These are phyloP conservation scores for Aspergillus sclerotioniger DNA, from an alignment of 495 filamentous ascomycete genomes.

Conservation along the genomic window DNA sequence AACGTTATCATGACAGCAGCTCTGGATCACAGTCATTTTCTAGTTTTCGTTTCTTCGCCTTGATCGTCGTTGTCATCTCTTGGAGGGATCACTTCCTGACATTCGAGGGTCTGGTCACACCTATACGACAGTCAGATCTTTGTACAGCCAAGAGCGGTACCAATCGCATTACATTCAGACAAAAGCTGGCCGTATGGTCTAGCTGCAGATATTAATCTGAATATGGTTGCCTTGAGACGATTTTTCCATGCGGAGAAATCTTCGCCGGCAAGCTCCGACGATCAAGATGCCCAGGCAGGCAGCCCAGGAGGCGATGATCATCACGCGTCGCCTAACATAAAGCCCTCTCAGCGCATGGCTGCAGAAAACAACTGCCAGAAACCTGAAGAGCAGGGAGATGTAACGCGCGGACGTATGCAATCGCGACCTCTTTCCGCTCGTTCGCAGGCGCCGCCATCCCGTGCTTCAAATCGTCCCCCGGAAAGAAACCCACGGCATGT, in stretches of 20 bases:
- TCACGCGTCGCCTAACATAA: constrained; percentile 4
- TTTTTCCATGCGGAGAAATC: constrained; percentile 36
- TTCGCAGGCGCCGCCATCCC: constrained; percentile 24
- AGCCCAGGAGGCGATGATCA: constrained; percentile 14
- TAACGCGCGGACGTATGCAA: constrained; percentile 36
- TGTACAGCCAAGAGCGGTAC: not conserved
- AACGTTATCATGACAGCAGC: constrained; percentile 6
- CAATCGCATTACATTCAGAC: not conserved
- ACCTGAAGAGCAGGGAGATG: constrained; percentile 43
- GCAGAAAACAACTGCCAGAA: constrained; percentile 36
- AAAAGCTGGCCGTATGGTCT: not conserved
- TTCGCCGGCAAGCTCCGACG: constrained; percentile 15
- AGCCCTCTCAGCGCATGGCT: constrained; percentile 20
- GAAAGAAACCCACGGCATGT: constrained; percentile 32
- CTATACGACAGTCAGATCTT: not conserved
- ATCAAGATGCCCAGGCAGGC: constrained; percentile 14
- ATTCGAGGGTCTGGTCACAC: not conserved
- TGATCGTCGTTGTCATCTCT: not conserved
- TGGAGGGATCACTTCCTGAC: not conserved
- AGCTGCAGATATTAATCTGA: constrained; percentile 1
- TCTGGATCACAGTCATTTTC: not conserved
- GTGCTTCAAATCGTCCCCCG: constrained; percentile 16
- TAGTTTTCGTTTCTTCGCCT: not conserved
- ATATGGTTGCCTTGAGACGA: constrained; percentile 39
- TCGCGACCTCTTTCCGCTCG: constrained; percentile 29